Percentiles rank a stretch among this genome's conserved stretches.
These are phyloP conservation scores for Acacia confusa DNA, from an alignment of 306 rosid species.

Conservation along the genomic window DNA sequence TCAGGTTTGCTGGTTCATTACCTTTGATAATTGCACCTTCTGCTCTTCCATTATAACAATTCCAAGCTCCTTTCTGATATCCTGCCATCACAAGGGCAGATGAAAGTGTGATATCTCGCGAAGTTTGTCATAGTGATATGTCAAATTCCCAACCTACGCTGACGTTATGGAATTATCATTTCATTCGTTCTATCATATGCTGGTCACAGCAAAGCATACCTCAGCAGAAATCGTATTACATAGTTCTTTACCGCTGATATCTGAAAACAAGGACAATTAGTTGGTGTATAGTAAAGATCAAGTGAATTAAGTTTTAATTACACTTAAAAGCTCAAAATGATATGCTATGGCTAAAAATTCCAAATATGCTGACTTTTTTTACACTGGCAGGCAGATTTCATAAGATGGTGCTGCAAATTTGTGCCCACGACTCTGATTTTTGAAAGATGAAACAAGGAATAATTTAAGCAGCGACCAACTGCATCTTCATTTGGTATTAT, in stretches of 20 bases:
- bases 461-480: too few relatives aligned
- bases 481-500: too few relatives aligned
- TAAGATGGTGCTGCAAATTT: too few relatives aligned
- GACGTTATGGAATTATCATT: background rate
- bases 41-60: slow-evolving; percentile 37
- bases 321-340: background rate
- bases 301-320: background rate
- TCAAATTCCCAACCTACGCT: background rate
- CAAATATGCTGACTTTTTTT: background rate
- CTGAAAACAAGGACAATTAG: slow-evolving; percentile 22
- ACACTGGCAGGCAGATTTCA: background rate
- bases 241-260: slow-evolving; percentile 27
- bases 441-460: too few relatives aligned
- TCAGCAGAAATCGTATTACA: slow-evolving; percentile 34
- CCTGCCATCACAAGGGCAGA: slow-evolving; percentile 36
- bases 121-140: slow-evolving; percentile 2
- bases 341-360: too few relatives aligned
- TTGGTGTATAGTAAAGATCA: background rate
- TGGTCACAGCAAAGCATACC: slow-evolving; percentile 21
- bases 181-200: background rate
- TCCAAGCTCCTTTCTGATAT: slow-evolving; percentile 51
- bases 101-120: background rate
- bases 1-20: slow-evolving; percentile 27
- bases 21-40: slow-evolving; percentile 40
- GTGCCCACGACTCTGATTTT: too few relatives aligned